Percentiles rank a stretch among this genome's conserved stretches.
These are phyloP conservation scores for Gentiana dahurica DNA, from an alignment of 257 asterid species.

Conservation along the genomic window DNA sequence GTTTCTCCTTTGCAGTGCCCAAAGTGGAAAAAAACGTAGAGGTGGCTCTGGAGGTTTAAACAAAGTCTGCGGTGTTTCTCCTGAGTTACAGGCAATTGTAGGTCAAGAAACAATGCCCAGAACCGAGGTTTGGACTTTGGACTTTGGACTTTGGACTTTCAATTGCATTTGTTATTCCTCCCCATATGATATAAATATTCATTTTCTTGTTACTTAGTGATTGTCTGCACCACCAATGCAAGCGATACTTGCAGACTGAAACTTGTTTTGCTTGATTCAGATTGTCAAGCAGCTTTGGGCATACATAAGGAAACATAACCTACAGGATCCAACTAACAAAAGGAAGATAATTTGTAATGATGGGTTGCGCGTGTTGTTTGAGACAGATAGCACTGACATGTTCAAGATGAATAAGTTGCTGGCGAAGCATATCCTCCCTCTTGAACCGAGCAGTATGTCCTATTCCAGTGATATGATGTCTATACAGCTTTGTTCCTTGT, in stretches of 20 bases:
- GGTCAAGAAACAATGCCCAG: slow-evolving; percentile 79
- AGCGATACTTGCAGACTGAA: background rate
- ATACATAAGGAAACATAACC: slow-evolving; percentile 30
- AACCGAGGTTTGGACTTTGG: slow-evolving; percentile 49
- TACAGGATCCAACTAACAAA: slow-evolving; percentile 29
- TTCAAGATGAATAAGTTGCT: slow-evolving; percentile 33
- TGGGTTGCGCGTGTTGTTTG: slow-evolving; percentile 25
- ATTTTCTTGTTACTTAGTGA: background rate
- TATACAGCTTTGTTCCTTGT: no score
- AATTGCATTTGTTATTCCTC: background rate
- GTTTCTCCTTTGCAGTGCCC: slow-evolving; percentile 30
- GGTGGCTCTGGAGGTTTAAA: slow-evolving; percentile 87
- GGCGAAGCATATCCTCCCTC: slow-evolving; percentile 28
- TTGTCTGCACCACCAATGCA: no score
- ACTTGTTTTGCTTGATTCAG: slow-evolving; percentile 24
- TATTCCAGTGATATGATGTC: background rate
- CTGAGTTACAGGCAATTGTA: slow-evolving; percentile 71
- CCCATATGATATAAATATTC: background rate
- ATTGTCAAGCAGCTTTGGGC: slow-evolving; percentile 61
- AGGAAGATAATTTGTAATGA: slow-evolving; percentile 32
- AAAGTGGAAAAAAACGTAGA: slow-evolving; percentile 62
- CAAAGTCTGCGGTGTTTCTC: slow-evolving; percentile 83
- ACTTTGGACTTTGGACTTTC: background rate
- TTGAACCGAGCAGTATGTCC: slow-evolving; percentile 41
- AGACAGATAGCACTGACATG: slow-evolving; percentile 30